Evolutionary conservation across 108 stramenopile species (phyloP).

Genomic region (Discostella pseudostelligera): DNA sequence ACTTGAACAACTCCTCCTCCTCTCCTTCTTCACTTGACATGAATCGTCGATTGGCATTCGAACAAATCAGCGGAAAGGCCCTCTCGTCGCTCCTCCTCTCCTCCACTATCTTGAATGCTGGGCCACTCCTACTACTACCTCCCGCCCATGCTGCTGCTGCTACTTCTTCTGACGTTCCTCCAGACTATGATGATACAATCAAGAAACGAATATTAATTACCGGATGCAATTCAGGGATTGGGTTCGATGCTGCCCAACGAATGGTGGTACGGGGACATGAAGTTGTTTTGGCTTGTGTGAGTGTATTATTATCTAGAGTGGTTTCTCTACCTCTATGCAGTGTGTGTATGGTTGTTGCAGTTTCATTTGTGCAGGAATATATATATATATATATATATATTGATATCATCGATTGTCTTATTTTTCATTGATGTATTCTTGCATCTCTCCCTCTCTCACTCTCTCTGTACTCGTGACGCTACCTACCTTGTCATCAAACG

Average conservation of each 20-base stretch:
- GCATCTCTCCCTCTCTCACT: no score
- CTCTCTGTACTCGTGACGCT: no score
- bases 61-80: conserved; percentile 9
- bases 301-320: conserved; percentile 3
- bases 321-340: no score
- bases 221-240: conserved; percentile 72
- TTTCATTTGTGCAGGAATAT: neutral
- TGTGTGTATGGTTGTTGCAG: neutral
- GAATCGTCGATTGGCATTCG: conserved; percentile 16
- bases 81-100: conserved; percentile 25
- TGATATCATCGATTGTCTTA: no score
- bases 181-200: conserved; percentile 14
- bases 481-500: no score
- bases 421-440: no score
- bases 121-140: no score
- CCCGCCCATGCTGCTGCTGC: conserved; percentile 1
- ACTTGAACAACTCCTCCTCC: neutral
- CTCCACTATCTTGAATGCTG: neutral
- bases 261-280: conserved; percentile 59
- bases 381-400: no score
- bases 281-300: conserved; percentile 67
- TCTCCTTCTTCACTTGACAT: neutral
- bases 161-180: no score
- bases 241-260: conserved; percentile 73
- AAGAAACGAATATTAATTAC: conserved; percentile 49